phyloP scores from a whole-genome alignment of 2,329 filamentous ascomycete species.

The Talaromyces sp. region DNA sequence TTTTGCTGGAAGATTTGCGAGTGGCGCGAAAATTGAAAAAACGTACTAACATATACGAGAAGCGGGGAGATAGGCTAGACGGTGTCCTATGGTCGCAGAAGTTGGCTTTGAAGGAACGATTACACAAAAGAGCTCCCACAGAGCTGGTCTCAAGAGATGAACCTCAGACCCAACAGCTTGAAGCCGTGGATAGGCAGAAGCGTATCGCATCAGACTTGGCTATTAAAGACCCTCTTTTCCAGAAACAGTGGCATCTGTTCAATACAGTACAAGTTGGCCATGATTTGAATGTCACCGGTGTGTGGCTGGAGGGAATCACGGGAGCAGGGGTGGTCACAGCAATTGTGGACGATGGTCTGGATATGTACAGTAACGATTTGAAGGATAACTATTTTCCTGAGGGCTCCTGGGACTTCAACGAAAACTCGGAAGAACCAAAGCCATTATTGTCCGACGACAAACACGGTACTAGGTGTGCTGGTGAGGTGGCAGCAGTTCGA shows the following conservation, averaged over 20 bases:
- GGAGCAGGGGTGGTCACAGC: conserved; percentile 84
- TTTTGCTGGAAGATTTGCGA: conserved; percentile 49
- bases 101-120: conserved; percentile 57
- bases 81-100: conserved; percentile 75
- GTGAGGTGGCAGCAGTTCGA: conserved; percentile 84
- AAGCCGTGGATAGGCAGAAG: conserved; percentile 52
- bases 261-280: conserved; percentile 77
- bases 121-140: conserved; percentile 53
- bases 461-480: conserved; percentile 91
- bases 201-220: conserved; percentile 60
- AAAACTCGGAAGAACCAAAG: conserved; percentile 69
- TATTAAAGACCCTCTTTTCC: conserved; percentile 86
- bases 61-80: conserved; percentile 56
- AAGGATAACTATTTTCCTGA: conserved; percentile 89
- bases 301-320: conserved; percentile 88
- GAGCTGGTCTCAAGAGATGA: conserved; percentile 16
- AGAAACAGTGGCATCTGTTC: conserved; percentile 91
- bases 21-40: conserved; percentile 59
- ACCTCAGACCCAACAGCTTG: conserved; percentile 26
- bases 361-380: conserved; percentile 91
- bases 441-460: conserved; percentile 78
- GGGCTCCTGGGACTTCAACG: conserved; percentile 96
- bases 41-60: conserved; percentile 18
- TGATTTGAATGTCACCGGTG: conserved; percentile 91
- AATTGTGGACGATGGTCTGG: conserved; percentile 91